Base-by-base conservation (phyloP, 129 eudicot species). In the Lonicera japonica region DNA sequence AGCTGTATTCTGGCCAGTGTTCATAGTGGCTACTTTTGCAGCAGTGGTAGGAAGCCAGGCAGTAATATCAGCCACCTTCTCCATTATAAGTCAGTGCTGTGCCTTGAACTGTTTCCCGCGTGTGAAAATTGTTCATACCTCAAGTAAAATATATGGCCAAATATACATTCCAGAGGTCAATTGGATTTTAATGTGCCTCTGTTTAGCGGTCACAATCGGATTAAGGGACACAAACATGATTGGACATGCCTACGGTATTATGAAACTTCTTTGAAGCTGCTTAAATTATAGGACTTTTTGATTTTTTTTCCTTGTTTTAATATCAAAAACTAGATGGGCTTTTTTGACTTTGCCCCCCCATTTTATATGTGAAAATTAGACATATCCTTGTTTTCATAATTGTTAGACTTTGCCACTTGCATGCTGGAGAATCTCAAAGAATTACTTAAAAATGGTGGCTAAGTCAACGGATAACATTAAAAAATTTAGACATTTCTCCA, bases 141-240 rank as follows among this genome's bases (percentile, higher is more conserved):
- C 95, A 17, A 83, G 79, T 25, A 77, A 81, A 71, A 77, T 87
- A 40, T 61, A 68, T 5, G 95, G 95, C 19, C 95, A 83, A 74
- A 76, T 87, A n/a, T 87, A 87, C 68, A 83, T 87, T 47, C 95
- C 90, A 2, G 95, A 87, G 80, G 78, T 87, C 17, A 87, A 87
- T 63, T 87, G 95, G 95, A 83, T 78, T 38, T 66, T 87, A 56
- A 54, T 87, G 78, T 43, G 71, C 66, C 74, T 87, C 34, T 70
- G 87, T 65, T 73, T 87, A 53, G 85, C 90, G 14, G 88, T 87
- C n/a, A 83, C 90, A 0, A 73, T 86, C 47, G 89, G 86, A 36
- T 80, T 86, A 58, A 65, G 81, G 66, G 87, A 87, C 73, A 80
- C 87, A 56, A 83, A 76, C 70, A 67, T 66, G 64, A 74, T 87